These are phyloP conservation scores for Macrocybe gigantea DNA, from an alignment of 768 basidiomycete genomes.

Conservation along the genomic window DNA sequence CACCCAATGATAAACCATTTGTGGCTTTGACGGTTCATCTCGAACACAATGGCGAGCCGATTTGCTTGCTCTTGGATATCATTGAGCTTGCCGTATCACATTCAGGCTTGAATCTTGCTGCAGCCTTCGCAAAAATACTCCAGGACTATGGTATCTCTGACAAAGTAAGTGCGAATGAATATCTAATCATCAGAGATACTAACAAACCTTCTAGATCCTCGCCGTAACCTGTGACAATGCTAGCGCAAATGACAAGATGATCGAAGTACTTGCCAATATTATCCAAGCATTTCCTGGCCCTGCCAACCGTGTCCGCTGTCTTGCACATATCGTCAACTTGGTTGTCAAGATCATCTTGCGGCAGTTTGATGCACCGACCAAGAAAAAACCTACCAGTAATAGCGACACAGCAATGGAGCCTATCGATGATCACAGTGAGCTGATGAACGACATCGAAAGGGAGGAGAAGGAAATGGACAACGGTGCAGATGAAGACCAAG, in stretches of 20 bases:
- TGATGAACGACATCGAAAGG: background rate
- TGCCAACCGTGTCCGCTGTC: constrained; percentile 21
- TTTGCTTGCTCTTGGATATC: constrained; percentile 23
- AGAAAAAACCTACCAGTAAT: background rate
- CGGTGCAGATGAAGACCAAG: too few species aligned
- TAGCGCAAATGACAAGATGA: constrained; percentile 28
- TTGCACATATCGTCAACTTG: constrained; percentile 23
- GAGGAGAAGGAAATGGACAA: constrained; percentile 2
- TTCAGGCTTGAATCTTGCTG: constrained; percentile 19
- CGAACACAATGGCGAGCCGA: constrained; percentile 15
- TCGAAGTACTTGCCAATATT: constrained; percentile 15
- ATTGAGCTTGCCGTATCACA: constrained; percentile 27
- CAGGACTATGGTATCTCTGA: constrained; percentile 22
- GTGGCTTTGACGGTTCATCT: constrained; percentile 23
- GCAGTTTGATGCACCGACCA: constrained; percentile 21
- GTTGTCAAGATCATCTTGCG: constrained; percentile 11
- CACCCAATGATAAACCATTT: constrained; percentile 23
- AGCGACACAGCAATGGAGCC: background rate
- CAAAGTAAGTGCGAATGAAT: constrained; percentile 17
- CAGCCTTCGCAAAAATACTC: constrained; percentile 19
- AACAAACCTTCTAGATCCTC: constrained; percentile 13
- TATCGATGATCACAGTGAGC: constrained; percentile 1
- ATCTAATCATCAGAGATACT: too few species aligned
- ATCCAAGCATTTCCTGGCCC: constrained; percentile 16
- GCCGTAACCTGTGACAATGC: constrained; percentile 27